Conservation (phyloP, 441 rosid genomes). For the Macaranga tanarius region DNA sequence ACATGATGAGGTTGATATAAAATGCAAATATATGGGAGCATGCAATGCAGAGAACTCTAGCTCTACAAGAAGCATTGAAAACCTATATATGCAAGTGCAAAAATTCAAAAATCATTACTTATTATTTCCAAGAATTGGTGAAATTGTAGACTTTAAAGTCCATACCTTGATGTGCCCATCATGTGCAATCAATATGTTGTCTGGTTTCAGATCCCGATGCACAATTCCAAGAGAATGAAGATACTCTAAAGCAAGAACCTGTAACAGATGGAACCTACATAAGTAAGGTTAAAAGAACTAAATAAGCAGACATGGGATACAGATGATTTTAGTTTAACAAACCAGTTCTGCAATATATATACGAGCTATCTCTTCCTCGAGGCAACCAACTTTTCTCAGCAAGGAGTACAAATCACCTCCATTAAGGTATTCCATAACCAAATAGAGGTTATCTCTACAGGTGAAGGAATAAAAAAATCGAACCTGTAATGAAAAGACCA, state of each 20-base stretch:
- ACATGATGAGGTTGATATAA: conserved; percentile 22
- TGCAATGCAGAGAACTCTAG: not conserved
- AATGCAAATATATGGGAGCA: not conserved
- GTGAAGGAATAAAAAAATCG: conserved; percentile 86
- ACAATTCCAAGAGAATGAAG: conserved; percentile 78
- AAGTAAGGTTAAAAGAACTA: conserved; percentile 18
- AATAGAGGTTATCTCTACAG: conserved; percentile 82
- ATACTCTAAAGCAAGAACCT: conserved; percentile 93
- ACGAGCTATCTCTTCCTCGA: conserved; percentile 78
- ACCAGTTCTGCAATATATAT: conserved; percentile 87
- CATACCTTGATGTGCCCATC: conserved; percentile 92
- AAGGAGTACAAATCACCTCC: conserved; percentile 85
- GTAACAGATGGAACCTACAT: conserved; percentile 29
- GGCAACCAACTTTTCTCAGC: conserved; percentile 82
- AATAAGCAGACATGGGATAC: conserved; percentile 15
- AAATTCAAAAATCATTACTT: not conserved
- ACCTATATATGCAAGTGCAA: not conserved
- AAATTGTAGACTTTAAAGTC: conserved; percentile 26
- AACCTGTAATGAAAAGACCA: conserved; percentile 55
- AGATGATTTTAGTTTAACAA: conserved; percentile 29
- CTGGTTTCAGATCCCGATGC: conserved; percentile 89
- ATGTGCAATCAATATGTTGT: conserved; percentile 77
- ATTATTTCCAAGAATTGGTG: not conserved
- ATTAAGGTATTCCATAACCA: conserved; percentile 92
- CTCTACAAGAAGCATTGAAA: not conserved